These are phyloP conservation scores for Globisporangium recalcitrans DNA, from an alignment of 352 stramenopile species.

Conservation along the genomic window DNA sequence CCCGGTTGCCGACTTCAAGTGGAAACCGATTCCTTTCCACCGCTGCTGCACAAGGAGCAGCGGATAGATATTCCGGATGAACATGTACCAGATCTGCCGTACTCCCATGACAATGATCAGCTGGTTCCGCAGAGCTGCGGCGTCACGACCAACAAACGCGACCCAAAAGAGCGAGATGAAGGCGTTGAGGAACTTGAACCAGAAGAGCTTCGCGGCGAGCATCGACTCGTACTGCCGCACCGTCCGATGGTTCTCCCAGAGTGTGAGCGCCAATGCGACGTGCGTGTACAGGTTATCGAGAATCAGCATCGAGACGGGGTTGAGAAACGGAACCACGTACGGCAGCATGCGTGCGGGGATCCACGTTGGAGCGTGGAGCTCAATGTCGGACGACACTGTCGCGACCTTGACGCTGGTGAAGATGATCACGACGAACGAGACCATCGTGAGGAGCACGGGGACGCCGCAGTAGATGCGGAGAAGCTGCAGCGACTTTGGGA, in stretches of 20 bases:
- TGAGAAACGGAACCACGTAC: slow-evolving; percentile 59
- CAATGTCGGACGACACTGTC: slow-evolving; percentile 22
- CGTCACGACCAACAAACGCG: slow-evolving; percentile 59
- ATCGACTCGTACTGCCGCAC: slow-evolving; percentile 77
- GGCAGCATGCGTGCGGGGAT: slow-evolving; percentile 30
- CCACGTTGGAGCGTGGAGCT: slow-evolving; percentile 29
- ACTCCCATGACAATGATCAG: slow-evolving; percentile 68
- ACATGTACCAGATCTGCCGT: slow-evolving; percentile 63
- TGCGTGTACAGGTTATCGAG: slow-evolving; percentile 69
- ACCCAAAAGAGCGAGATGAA: slow-evolving; percentile 82
- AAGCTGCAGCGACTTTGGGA: slow-evolving; percentile 57
- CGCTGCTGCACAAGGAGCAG: slow-evolving; percentile 40
- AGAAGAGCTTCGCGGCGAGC: slow-evolving; percentile 73
- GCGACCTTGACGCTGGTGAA: slow-evolving; percentile 56
- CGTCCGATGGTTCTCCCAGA: slow-evolving; percentile 78
- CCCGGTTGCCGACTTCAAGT: background rate
- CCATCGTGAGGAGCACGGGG: slow-evolving; percentile 53
- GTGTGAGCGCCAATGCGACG: slow-evolving; percentile 47
- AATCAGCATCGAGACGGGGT: slow-evolving; percentile 64
- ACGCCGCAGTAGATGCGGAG: slow-evolving; percentile 53
- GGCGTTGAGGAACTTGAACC: slow-evolving; percentile 81
- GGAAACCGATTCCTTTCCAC: slow-evolving; percentile 44
- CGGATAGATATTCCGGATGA: slow-evolving; percentile 45
- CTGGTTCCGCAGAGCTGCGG: slow-evolving; percentile 46
- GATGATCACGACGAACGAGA: slow-evolving; percentile 36